Conservation (phyloP, 129 eudicot species). For the Artemisia tridentata region DNA sequence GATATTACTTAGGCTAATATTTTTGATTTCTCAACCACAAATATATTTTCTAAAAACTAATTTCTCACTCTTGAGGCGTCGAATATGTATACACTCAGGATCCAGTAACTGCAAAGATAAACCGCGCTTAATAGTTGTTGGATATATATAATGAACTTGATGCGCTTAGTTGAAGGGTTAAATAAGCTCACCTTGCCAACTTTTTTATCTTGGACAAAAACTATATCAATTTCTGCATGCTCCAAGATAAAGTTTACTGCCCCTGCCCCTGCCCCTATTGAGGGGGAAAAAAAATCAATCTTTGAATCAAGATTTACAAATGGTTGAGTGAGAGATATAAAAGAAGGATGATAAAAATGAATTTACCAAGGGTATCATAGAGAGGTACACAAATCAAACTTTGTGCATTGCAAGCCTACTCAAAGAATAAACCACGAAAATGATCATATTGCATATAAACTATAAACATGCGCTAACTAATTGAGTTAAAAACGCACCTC, state of each 20-base stretch:
- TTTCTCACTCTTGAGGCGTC: conserved; percentile 71
- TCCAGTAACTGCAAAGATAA: conserved; percentile 56
- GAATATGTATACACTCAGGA: conserved; percentile 74
- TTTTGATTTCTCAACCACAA: neutral
- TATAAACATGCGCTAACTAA: neutral
- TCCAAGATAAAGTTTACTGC: conserved; percentile 77
- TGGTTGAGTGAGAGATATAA: neutral
- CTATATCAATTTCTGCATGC: conserved; percentile 90
- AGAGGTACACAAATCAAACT: conserved; percentile 86
- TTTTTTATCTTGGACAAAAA: conserved; percentile 77
- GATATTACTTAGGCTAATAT: neutral
- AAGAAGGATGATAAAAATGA: neutral
- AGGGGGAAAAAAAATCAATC: neutral
- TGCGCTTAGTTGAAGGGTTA: neutral
- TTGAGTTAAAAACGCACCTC: conserved; percentile 44
- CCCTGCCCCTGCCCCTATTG: conserved; percentile 78
- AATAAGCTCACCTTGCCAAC: conserved; percentile 47
- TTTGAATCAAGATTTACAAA: neutral
- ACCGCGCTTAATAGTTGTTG: neutral
- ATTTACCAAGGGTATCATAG: conserved; percentile 86
- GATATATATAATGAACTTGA: neutral
- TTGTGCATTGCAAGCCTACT: conserved; percentile 86
- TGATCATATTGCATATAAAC: neutral
- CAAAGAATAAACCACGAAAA: neutral
- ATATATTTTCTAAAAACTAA: neutral